Conservation (phyloP, 2,329 filamentous ascomycete genomes). For the Xylariaceae sp. region DNA sequence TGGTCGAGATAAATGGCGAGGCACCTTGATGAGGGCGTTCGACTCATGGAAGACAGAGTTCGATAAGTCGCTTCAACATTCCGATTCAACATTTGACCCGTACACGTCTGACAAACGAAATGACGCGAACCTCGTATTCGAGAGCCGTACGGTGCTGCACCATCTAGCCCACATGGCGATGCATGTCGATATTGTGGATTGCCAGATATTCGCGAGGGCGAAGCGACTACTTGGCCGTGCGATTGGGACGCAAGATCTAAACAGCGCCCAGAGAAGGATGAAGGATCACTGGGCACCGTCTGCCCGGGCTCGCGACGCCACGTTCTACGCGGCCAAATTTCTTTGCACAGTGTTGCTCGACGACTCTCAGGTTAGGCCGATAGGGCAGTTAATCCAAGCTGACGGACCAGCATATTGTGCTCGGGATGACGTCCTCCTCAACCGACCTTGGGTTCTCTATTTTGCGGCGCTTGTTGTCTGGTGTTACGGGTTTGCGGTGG, state of each 20-base stretch:
- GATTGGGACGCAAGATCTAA: slow-evolving; percentile 78
- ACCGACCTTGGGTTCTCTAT: slow-evolving; percentile 93
- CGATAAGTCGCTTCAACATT: slow-evolving; percentile 70
- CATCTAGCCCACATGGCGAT: slow-evolving; percentile 97
- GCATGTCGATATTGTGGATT: slow-evolving; percentile 96
- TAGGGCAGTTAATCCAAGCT: slow-evolving; percentile 35
- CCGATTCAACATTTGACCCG: slow-evolving; percentile 49
- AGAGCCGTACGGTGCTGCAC: slow-evolving; percentile 84
- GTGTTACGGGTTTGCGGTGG: slow-evolving; percentile 89
- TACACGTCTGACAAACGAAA: slow-evolving; percentile 61
- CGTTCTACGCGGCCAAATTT: slow-evolving; percentile 88
- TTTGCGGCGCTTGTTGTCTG: slow-evolving; percentile 89
- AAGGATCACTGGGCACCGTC: slow-evolving; percentile 85
- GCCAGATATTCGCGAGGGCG: slow-evolving; percentile 90
- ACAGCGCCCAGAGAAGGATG: slow-evolving; percentile 76
- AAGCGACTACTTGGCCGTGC: slow-evolving; percentile 79
- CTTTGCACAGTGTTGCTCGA: slow-evolving; percentile 77
- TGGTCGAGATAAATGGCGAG: slow-evolving; percentile 86
- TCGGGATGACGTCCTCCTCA: slow-evolving; percentile 82
- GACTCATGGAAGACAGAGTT: slow-evolving; percentile 94
- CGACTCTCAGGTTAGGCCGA: slow-evolving; percentile 40
- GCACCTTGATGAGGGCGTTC: slow-evolving; percentile 79
- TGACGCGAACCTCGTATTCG: slow-evolving; percentile 64
- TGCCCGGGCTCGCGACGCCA: slow-evolving; percentile 82
- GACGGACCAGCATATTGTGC: slow-evolving; percentile 65